Base-by-base conservation (phyloP, 495 filamentous ascomycete genomes). In the Letharia columbiana region DNA sequence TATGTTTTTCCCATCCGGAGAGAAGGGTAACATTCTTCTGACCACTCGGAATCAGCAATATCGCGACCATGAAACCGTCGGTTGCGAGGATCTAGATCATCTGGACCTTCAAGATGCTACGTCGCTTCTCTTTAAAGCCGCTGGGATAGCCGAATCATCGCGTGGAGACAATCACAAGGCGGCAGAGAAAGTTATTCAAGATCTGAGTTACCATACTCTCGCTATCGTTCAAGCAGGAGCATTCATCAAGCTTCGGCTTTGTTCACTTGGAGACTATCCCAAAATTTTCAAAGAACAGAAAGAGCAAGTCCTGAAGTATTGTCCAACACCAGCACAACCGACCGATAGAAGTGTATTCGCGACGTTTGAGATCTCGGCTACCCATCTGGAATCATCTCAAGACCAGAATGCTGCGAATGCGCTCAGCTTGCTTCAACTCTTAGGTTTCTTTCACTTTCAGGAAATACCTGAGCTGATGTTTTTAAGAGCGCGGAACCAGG, bases 31-130 rank as follows among this genome's bases (percentile, higher is more conserved):
- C 40, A 71, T 81, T 18, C 59, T 81, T 0, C 66, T 82, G 23
- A 81, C 78, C 13, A 77, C 77, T 20, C 71, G 78, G 28, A 78
- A 80, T 62, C 73, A 69, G 17, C 67, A 72, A 4, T 62, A 61
- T 40, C 65, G 66, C 47, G 41, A 60, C 6, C 72, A 76, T 67
- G 69, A 60, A 13, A 79, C 69, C 20, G 69, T 69, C 23, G 72
- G 44, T 42, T 9, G 71, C 13, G 68, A 61, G 41, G 72, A 71
- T 47, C 42, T 78, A 52, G 61, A 72, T 49, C 67, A 69, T 23
- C 66, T 80, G 62, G 62, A 71, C 41, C 42, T 62, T 45, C 63
- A 73, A 12, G 74, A 77, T 33, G 75, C 77, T 10, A 66, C 61
- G 15, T 54, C 60, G 23, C 69, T 80, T 42, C 73, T 81, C 15